phyloP scores from a whole-genome alignment of 2,329 filamentous ascomycete genomes.

The Stromatinia cepivora region DNA sequence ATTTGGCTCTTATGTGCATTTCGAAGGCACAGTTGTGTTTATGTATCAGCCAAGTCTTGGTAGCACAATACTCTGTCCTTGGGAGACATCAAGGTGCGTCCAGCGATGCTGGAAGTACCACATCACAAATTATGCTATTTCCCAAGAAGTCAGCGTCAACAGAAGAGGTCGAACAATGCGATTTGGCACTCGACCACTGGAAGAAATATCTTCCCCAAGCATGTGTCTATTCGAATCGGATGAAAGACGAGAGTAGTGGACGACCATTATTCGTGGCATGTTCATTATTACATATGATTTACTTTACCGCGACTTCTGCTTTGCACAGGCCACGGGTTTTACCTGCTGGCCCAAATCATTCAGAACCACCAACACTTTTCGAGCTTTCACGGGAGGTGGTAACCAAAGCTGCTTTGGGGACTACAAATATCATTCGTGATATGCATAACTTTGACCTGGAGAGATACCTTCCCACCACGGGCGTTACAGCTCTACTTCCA shows the following conservation, averaged over 20 bases:
- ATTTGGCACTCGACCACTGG: constrained; percentile 79
- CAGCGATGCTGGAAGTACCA: constrained; percentile 67
- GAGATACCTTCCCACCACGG: constrained; percentile 80
- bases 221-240: constrained; percentile 64
- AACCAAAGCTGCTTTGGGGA: constrained; percentile 78
- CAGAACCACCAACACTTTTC: constrained; percentile 66
- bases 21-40: constrained; percentile 88
- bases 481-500: constrained; percentile 85
- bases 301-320: constrained; percentile 87
- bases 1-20: constrained; percentile 86
- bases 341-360: constrained; percentile 59
- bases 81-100: constrained; percentile 81
- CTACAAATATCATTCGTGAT: constrained; percentile 79
- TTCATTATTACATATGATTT: constrained; percentile 89
- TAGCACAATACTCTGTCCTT: constrained; percentile 87
- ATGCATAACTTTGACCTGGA: constrained; percentile 73
- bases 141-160: constrained; percentile 84
- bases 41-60: constrained; percentile 85
- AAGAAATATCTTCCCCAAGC: constrained; percentile 67
- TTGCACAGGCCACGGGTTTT: constrained; percentile 89
- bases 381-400: constrained; percentile 82
- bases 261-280: constrained; percentile 68
- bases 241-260: constrained; percentile 59
- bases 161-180: constrained; percentile 75
- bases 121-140: constrained; percentile 81